Percentiles rank a stretch among this genome's conserved stretches.
phyloP scores from a whole-genome alignment of 1,284 basidiomycete genomes.

The Pseudozyma sp. region DNA sequence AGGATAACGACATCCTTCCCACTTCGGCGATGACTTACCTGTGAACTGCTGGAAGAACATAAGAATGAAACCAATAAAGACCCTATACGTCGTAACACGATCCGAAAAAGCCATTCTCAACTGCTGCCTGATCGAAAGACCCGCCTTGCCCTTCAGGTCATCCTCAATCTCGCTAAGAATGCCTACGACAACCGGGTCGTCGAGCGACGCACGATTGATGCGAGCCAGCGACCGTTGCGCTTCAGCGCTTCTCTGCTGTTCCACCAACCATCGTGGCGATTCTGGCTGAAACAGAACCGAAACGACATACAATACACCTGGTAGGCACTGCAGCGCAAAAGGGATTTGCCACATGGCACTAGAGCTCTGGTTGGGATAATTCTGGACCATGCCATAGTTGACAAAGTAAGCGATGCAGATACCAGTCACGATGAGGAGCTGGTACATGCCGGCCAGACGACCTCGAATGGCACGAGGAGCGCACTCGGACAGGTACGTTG shows the following conservation, averaged over 20 bases:
- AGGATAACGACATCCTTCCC: too few species aligned
- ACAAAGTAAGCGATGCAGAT: constrained; percentile 52
- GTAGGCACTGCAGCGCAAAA: constrained; percentile 64
- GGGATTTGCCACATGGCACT: constrained; percentile 61
- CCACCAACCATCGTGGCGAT: constrained; percentile 64
- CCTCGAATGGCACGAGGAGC: constrained; percentile 67
- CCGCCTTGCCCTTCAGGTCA: constrained; percentile 58
- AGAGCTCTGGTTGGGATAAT: constrained; percentile 29
- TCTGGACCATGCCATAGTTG: constrained; percentile 47
- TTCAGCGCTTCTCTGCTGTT: constrained; percentile 39
- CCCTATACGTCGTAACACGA: constrained; percentile 68
- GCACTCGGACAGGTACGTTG: constrained; percentile 66
- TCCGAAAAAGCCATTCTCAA: constrained; percentile 70
- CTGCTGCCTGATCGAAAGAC: constrained; percentile 62
- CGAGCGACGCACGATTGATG: constrained; percentile 18
- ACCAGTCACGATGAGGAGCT: constrained; percentile 68
- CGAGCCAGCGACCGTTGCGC: constrained; percentile 31
- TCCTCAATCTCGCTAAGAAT: constrained; percentile 47
- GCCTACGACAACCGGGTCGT: constrained; percentile 29
- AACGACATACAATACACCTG: constrained; percentile 56
- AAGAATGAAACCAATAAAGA: constrained; percentile 54
- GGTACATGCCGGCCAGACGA: constrained; percentile 70
- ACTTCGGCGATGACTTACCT: neutral
- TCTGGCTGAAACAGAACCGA: constrained; percentile 62
- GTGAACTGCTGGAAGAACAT: constrained; percentile 57